A percentile compares a stretch with the other conserved stretches of the same genome.
Evolutionary conservation across 1,284 basidiomycete genomes (phyloP).

Genomic region (Sporisorium sorghi): DNA sequence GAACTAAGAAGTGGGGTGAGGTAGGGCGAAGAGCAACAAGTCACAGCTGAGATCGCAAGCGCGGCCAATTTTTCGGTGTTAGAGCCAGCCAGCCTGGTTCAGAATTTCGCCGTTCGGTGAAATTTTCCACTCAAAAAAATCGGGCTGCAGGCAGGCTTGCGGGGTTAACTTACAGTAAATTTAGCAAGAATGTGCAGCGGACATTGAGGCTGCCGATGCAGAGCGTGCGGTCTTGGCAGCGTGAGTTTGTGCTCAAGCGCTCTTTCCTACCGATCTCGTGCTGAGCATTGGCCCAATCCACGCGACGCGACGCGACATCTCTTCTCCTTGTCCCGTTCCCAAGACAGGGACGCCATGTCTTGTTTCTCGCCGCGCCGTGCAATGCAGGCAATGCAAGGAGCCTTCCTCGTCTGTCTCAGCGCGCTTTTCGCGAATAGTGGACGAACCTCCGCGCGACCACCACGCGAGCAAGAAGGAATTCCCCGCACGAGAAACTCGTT

Average conservation of each 20-base stretch:
- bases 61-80: not conserved
- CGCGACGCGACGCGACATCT: not conserved
- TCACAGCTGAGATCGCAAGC: not conserved
- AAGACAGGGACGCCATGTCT: not conserved
- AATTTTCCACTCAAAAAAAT: not conserved
- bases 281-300: not conserved
- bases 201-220: constrained; percentile 5
- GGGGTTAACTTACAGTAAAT: not conserved
- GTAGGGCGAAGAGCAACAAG: not conserved
- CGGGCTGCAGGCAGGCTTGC: not conserved
- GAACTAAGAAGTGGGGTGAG: not conserved
- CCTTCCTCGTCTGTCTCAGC: not conserved
- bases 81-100: too few relatives aligned
- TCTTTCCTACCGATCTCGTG: not conserved
- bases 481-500: not conserved
- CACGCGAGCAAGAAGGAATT: too few relatives aligned
- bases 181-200: constrained; percentile 1
- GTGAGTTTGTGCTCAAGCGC: not conserved
- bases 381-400: not conserved
- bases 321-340: not conserved
- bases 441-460: too few relatives aligned
- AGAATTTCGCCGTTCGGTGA: constrained; percentile 12
- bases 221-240: constrained; percentile 9
- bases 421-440: not conserved
- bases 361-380: not conserved